Base-by-base conservation (phyloP, 768 basidiomycete species). In the Russula sp. region DNA sequence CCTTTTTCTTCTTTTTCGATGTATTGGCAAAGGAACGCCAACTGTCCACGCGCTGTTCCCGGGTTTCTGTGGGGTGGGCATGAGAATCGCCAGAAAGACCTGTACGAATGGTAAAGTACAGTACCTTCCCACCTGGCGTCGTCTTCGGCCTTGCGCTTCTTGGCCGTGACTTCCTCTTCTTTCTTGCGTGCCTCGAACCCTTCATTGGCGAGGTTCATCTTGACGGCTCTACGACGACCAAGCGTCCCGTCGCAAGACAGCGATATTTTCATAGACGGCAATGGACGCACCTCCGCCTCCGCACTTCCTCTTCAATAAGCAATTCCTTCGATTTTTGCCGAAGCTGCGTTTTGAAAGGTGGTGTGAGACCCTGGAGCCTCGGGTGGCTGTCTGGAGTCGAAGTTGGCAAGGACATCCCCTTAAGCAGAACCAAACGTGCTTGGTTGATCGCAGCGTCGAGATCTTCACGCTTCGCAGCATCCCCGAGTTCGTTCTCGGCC, bases 121-220 rank as follows among this genome's bases (percentile, higher is more conserved):
- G 42, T 67, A 93, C 93, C 92, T 80, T 96, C 94, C 94, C 94
- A 97, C 28, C 75, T 77, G 69, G 86, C 89, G 69, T 95, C 92
- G 7, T 94, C 91, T 69, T 95, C 92, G 1, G 82, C 88, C 76
- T 96, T 96, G 59, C 94, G 82, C 75, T 96, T 96, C 77, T 76
- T 86, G 40, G 84, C 71, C 26, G 80, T 76, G 13, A 89, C 80
- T 69, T 94, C 94, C 62, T 93, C 92, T 58, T 97, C 94, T 73
- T 92, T 94, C 80, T 89, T 91, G 70, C 87, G 82, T n/a, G 94
- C 94, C 72, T 96, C 94, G 5, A 94, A 78, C 3, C 93, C 93
- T 74, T 94, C 92, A 69, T 94, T 94, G 9, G 92, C 92, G 61
- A 94, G 75, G 72, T 92, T 92, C 85, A 93, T 86, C 79, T 94